These are phyloP conservation scores for Azolla pinnata DNA, from an alignment of 75 land plant species.

Conservation along the genomic window DNA sequence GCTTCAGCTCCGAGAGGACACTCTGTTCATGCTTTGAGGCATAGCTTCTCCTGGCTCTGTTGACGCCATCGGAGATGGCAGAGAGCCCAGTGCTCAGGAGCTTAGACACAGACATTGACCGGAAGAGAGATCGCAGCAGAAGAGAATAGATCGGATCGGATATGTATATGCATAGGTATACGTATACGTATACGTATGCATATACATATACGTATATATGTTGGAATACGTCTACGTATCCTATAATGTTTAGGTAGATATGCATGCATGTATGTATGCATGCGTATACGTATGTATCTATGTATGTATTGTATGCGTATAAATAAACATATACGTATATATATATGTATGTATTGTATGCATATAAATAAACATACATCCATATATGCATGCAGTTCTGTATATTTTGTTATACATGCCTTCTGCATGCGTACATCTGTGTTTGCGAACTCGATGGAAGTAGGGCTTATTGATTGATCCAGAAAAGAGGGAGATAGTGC, in stretches of 20 bases:
- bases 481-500: neutral
- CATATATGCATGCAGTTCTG: too few relatives aligned
- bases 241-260: neutral
- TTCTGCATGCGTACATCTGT: neutral
- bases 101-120: too few relatives aligned
- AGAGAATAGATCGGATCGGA: too few relatives aligned
- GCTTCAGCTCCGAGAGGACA: conserved; percentile 23
- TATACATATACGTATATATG: too few relatives aligned
- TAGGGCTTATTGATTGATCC: neutral
- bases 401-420: neutral
- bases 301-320: neutral
- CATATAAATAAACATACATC: neutral
- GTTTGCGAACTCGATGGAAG: neutral
- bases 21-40: conserved; percentile 31
- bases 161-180: too few relatives aligned
- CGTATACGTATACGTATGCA: too few relatives aligned
- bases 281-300: neutral
- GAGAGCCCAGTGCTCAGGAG: too few relatives aligned
- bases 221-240: too few relatives aligned
- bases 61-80: conserved; percentile 19
- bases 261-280: neutral
- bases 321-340: neutral
- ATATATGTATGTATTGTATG: neutral
- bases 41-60: conserved; percentile 31
- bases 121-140: too few relatives aligned